A percentile compares a stretch with the other conserved stretches of the same genome.
phyloP scores from a whole-genome alignment of 192 early-diverging fungal genomes.

The Lobosporangium transversale region DNA sequence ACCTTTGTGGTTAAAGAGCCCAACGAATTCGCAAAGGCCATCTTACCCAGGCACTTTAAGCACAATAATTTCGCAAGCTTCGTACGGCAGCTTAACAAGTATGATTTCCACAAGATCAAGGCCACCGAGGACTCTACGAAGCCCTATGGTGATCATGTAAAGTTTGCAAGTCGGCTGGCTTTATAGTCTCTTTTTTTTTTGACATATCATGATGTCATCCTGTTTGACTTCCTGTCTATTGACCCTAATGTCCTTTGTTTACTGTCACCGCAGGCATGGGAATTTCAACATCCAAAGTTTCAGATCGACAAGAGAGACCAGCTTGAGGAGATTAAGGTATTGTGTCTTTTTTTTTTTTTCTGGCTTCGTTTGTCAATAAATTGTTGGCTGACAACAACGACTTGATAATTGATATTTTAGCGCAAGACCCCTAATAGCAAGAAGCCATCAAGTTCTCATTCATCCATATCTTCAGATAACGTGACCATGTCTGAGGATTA shows the following conservation, averaged over 20 bases:
- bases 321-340: slow-evolving; percentile 64
- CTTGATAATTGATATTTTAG: slow-evolving; percentile 5
- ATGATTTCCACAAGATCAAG: slow-evolving; percentile 73
- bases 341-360: not conserved
- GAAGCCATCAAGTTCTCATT: slow-evolving; percentile 1
- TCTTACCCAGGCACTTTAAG: slow-evolving; percentile 67
- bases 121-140: slow-evolving; percentile 42
- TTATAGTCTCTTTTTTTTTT: too few species aligned
- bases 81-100: slow-evolving; percentile 72
- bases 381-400: too few species aligned
- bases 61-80: slow-evolving; percentile 66
- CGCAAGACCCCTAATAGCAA: slow-evolving; percentile 46
- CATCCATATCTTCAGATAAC: slow-evolving; percentile 13
- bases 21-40: slow-evolving; percentile 62
- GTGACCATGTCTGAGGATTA: slow-evolving; percentile 15
- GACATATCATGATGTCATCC: too few species aligned
- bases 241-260: too few species aligned
- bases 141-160: slow-evolving; percentile 57
- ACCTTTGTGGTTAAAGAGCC: slow-evolving; percentile 79
- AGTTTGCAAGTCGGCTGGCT: not conserved
- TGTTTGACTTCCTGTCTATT: not conserved
- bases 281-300: slow-evolving; percentile 74
- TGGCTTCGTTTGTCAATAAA: not conserved
- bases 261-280: slow-evolving; percentile 60
- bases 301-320: slow-evolving; percentile 61